Evolutionary conservation across 805 yeast species (phyloP), one percentile per base, ranked within the genome.

Genomic region (Starmerella floricola): DNA sequence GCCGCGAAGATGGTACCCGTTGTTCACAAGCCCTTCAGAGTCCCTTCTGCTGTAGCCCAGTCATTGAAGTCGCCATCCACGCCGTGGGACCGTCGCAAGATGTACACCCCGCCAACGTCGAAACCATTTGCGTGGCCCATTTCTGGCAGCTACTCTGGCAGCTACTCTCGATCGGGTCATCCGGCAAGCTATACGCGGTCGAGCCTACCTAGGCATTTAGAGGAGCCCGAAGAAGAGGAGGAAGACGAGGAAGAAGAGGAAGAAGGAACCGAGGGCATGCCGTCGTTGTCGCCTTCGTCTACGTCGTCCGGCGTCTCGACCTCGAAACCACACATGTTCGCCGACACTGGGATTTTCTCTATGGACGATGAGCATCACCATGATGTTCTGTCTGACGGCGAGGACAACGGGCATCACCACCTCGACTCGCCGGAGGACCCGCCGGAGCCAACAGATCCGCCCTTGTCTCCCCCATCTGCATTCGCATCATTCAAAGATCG

Each of bases 81-180:
- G 28, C 39, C 37, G 12, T 52, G 55, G 55, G 56, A 52, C 40
- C 49, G 52, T 34, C 48, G 45, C 34, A 46, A 49, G 41, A 46
- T 47, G 54, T 52, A 34, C 50, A 52, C 56, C 24, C 56, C 56
- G 39, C 55, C 56, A n/a, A 44, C 45, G 12, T 43, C 47, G 34
- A 15, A 38, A 15, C 2, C 16, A 12, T 13, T 19, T 15, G n/a
- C 26, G 31, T 37, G 38, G 29, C 13, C 42, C 23, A 8, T 31
- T 36, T 28, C 26, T 10, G 26, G 26, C 26, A 23, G 26, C 26
- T 13, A 30, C 36, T 28, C 26, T 10, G 26, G 26, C 26, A 23
- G 26, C 26, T 23, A 23, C 26, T 23, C 26, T 6, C 6, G 26
- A 10, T 23, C 26, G 26, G 26, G 10, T 6, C 26, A 23, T 23